These are phyloP conservation scores for Trypanosoma melophagium DNA, from an alignment of 208 protist genomes.

Conservation along the genomic window DNA sequence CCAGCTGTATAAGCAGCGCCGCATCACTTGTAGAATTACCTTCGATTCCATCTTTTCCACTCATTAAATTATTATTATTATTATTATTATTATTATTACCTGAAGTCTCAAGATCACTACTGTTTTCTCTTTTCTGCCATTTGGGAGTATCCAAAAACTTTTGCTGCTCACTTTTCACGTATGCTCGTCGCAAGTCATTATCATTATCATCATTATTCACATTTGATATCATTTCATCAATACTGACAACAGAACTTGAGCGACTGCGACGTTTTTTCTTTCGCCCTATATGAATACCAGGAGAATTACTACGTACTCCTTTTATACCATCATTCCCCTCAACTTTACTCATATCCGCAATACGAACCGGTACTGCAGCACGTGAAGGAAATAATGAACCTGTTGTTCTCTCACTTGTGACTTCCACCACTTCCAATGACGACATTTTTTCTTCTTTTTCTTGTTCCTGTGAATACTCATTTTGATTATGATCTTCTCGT, in stretches of 20 bases:
- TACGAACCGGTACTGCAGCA: slow-evolving; percentile 4
- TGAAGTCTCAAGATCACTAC: no score
- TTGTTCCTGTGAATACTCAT: background rate
- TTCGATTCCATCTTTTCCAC: background rate
- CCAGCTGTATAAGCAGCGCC: slow-evolving; percentile 13
- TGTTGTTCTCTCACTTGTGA: no score
- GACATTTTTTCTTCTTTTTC: slow-evolving; percentile 4
- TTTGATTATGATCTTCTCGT: background rate
- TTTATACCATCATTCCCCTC: no score
- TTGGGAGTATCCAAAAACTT: slow-evolving; percentile 17
- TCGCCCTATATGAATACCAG: background rate
- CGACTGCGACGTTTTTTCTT: slow-evolving; percentile 21
- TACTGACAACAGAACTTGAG: slow-evolving; percentile 2
- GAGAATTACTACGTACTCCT: no score
- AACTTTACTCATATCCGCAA: no score
- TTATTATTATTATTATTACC: background rate
- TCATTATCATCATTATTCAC: no score
- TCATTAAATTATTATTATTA: background rate
- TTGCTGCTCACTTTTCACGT: slow-evolving; percentile 16
- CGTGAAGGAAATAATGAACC: background rate
- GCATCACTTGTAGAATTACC: background rate
- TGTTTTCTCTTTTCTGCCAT: background rate
- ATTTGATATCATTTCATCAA: background rate
- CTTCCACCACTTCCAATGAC: background rate
- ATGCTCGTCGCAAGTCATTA: slow-evolving; percentile 15